Percentiles rank a stretch among this genome's conserved stretches.
These are phyloP conservation scores for Lentinula raphanica DNA, from an alignment of 768 basidiomycete species.

Conservation along the genomic window DNA sequence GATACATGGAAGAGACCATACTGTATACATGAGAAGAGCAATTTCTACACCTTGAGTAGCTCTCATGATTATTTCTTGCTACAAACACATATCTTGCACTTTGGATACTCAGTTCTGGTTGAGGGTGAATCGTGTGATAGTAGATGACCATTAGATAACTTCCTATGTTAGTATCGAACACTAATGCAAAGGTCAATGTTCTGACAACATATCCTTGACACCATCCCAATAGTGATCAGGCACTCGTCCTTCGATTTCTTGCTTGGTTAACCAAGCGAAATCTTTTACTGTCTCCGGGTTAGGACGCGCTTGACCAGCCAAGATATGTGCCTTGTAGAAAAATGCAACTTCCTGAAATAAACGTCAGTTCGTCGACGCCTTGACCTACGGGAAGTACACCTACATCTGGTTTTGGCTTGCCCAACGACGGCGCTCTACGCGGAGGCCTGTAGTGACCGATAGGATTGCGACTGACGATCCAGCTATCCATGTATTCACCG, in stretches of 20 bases:
- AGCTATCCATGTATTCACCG: constrained; percentile 83
- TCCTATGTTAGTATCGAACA: too few relatives aligned
- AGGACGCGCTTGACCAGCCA: constrained; percentile 78
- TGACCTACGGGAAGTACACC: constrained; percentile 9
- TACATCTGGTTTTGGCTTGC: constrained; percentile 32
- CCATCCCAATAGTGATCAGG: constrained; percentile 67
- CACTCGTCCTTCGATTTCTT: constrained; percentile 77
- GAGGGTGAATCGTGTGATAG: too few relatives aligned
- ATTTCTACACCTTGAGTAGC: too few relatives aligned
- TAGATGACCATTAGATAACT: too few relatives aligned
- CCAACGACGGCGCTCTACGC: constrained; percentile 20
- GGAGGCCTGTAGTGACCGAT: constrained; percentile 70
- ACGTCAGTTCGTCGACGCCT: not conserved
- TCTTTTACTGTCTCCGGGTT: constrained; percentile 51
- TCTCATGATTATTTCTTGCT: too few relatives aligned
- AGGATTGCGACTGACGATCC: constrained; percentile 89
- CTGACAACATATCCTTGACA: constrained; percentile 78
- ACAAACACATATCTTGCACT: too few relatives aligned
- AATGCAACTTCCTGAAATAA: constrained; percentile 64
- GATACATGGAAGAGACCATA: too few relatives aligned
- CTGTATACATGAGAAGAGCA: too few relatives aligned
- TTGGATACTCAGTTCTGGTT: too few relatives aligned
- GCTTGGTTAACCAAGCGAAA: constrained; percentile 93
- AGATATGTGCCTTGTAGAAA: constrained; percentile 91
- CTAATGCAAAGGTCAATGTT: constrained; percentile 34